A percentile compares a stretch with the other conserved stretches of the same genome.
Evolutionary conservation across 2,329 filamentous ascomycete genomes (phyloP).

Genomic region (Thielaviopsis cerberus): DNA sequence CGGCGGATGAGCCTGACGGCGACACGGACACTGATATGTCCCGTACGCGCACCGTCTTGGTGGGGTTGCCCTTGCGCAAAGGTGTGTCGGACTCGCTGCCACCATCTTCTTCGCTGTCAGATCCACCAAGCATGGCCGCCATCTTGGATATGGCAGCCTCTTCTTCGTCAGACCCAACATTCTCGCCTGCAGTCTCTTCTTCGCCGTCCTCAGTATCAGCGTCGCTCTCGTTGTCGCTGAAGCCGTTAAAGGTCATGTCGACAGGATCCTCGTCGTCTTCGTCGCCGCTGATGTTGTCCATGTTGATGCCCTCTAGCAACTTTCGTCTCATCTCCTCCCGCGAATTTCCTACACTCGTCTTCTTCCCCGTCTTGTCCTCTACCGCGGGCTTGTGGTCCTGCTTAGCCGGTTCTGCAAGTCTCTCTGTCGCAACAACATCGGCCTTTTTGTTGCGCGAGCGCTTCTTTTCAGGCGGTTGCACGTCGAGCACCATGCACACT

Average conservation of each 20-base stretch:
- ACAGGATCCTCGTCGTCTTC: slow-evolving; percentile 20
- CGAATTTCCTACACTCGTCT: slow-evolving; percentile 14
- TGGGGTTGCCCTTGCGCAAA: slow-evolving; percentile 1
- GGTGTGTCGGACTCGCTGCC: slow-evolving; percentile 13
- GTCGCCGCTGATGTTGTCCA: slow-evolving; percentile 12
- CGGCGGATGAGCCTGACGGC: slow-evolving; percentile 6
- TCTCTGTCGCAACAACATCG: slow-evolving; percentile 15
- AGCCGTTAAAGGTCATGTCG: slow-evolving; percentile 12
- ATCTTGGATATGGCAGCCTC: slow-evolving; percentile 26
- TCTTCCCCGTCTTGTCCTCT: slow-evolving; percentile 14
- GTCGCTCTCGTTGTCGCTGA: slow-evolving; percentile 14
- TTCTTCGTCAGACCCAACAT: slow-evolving; percentile 15
- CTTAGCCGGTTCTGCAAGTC: slow-evolving; percentile 12
- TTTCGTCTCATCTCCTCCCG: slow-evolving; percentile 4
- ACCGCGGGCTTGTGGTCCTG: slow-evolving; percentile 14
- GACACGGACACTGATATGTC: slow-evolving; percentile 20
- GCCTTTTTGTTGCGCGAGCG: slow-evolving; percentile 17
- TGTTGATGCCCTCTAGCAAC: slow-evolving; percentile 8
- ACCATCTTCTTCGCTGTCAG: slow-evolving; percentile 25
- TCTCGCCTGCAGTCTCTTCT: slow-evolving; percentile 18
- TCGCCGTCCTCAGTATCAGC: slow-evolving; percentile 15
- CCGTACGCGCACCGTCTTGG: slow-evolving; percentile 16
- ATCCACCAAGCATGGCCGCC: slow-evolving; percentile 27
- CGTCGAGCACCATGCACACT: slow-evolving; percentile 30
- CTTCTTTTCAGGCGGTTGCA: slow-evolving; percentile 28